Evolutionary conservation across 768 basidiomycete genomes (phyloP).

Genomic region (Macrolepiota fuliginosa): DNA sequence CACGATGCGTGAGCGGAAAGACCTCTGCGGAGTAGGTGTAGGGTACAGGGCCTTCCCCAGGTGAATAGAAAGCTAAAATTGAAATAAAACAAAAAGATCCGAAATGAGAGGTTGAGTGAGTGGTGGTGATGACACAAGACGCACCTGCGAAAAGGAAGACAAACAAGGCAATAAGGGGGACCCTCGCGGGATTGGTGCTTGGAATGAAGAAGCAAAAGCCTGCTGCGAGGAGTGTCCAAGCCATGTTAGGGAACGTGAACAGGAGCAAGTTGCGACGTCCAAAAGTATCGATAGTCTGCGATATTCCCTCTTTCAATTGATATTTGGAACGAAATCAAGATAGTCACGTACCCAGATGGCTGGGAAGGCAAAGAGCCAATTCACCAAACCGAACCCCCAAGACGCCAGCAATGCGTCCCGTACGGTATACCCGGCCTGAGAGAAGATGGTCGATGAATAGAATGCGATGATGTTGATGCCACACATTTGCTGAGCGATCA

Average conservation of each 20-base stretch:
- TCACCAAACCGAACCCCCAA: constrained; percentile 65
- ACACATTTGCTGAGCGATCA: constrained; percentile 82
- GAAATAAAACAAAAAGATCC: neutral
- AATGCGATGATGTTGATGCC: constrained; percentile 80
- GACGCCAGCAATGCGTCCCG: constrained; percentile 61
- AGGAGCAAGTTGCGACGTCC: constrained; percentile 77
- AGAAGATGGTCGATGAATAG: constrained; percentile 79
- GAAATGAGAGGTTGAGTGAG: neutral
- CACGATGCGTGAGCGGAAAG: constrained; percentile 80
- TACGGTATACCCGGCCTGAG: constrained; percentile 50
- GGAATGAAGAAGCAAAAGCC: constrained; percentile 69
- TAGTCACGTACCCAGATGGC: constrained; percentile 49
- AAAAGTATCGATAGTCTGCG: constrained; percentile 64
- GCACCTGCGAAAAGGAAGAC: constrained; percentile 41
- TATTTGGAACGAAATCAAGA: neutral
- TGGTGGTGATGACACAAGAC: neutral
- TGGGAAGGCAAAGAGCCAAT: constrained; percentile 65
- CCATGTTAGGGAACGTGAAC: constrained; percentile 82
- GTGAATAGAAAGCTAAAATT: constrained; percentile 63
- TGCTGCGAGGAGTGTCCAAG: constrained; percentile 68
- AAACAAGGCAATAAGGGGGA: constrained; percentile 42
- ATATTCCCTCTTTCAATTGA: constrained; percentile 14
- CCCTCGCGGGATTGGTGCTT: constrained; percentile 28
- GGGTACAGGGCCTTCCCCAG: constrained; percentile 88
- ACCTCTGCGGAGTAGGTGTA: constrained; percentile 92